Evolutionary conservation across 2,329 filamentous ascomycete genomes (phyloP), one percentile per base, ranked within the genome.

Genomic region (Talaromyces verruculosus): DNA sequence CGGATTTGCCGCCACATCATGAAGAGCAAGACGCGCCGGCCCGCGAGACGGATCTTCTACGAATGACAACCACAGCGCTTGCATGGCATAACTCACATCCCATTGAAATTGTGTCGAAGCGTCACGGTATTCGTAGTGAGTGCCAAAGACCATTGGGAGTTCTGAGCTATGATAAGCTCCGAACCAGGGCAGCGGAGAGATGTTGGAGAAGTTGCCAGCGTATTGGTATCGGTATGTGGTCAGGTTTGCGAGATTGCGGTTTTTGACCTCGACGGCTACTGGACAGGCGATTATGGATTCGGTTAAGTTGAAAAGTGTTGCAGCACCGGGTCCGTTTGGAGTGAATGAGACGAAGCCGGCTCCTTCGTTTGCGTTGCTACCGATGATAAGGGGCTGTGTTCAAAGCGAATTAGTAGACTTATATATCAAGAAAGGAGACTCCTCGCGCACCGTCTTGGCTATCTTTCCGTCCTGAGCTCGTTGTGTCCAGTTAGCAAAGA

Each of bases 81-180:
- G 64, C 67, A 68, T 68, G 28, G 60, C 64, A n/a, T 64, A 62
- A 57, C 65, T 67, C 1, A 68, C 63, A 37, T 67, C 65, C 51
- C 47, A 65, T 35, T 68, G 63, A 15, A 68, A 67, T 15, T 53
- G 41, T 2, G 59, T 65, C 1, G 67, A 63, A 28, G 41, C 19
- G 19, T 39, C 51, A 11, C 49, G 35, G n/a, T 63, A 62, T 19
- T 64, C 64, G 13, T 39, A 61, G 64, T 79, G 77, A 1, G 79
- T 80, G 1, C 78, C 79, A 68, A 81, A 79, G 30, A 77, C 67
- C 69, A 81, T 66, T 13, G 77, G 75, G 25, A 79, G 69, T 59
- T 82, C 79, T n/a, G 71, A 70, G 35, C 72, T 72, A 63, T 82
- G 80, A 59, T 79, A 82, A 1, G 78, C 79, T 6, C 79, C 80